These are phyloP conservation scores for Allantophomopsis cytisporea DNA, from an alignment of 2,329 filamentous ascomycete species.

Conservation along the genomic window DNA sequence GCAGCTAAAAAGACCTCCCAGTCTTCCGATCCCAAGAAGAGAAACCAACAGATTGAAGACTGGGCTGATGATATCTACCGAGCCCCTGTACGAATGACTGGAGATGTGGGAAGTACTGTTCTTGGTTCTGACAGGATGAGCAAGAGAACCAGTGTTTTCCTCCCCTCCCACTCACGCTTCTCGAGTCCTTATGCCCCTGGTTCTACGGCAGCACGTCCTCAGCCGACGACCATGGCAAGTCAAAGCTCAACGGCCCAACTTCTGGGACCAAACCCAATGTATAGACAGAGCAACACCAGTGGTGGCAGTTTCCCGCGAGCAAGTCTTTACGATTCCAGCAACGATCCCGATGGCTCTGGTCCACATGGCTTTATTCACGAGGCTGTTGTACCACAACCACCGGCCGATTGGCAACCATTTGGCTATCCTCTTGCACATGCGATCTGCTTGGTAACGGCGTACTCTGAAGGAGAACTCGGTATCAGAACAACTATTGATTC, in stretches of 20 bases:
- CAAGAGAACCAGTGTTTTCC: slow-evolving; percentile 72
- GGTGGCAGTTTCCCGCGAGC: slow-evolving; percentile 51
- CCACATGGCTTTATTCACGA: slow-evolving; percentile 95
- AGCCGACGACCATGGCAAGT: slow-evolving; percentile 91
- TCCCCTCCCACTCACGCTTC: slow-evolving; percentile 90
- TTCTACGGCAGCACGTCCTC: slow-evolving; percentile 33
- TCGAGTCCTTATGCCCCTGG: slow-evolving; percentile 71
- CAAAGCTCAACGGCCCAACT: slow-evolving; percentile 63
- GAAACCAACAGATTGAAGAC: slow-evolving; percentile 89
- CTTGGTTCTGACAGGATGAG: slow-evolving; percentile 51
- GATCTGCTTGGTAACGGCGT: slow-evolving; percentile 90
- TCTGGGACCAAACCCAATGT: slow-evolving; percentile 57
- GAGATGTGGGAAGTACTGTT: slow-evolving; percentile 54
- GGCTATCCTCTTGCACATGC: slow-evolving; percentile 88
- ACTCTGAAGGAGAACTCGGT: slow-evolving; percentile 89
- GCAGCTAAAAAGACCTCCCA: slow-evolving; percentile 78
- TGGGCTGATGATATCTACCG: slow-evolving; percentile 98
- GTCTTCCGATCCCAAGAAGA: slow-evolving; percentile 65
- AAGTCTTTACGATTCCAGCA: slow-evolving; percentile 32
- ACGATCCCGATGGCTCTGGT: slow-evolving; percentile 57
- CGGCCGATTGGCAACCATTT: slow-evolving; percentile 93
- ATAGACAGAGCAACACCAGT: slow-evolving; percentile 51
- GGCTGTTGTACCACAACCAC: slow-evolving; percentile 87
- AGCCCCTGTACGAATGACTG: slow-evolving; percentile 69
- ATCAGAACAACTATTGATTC: slow-evolving; percentile 91